These are phyloP conservation scores for Ustilago bromivora DNA, from an alignment of 1,284 basidiomycete genomes.

Conservation along the genomic window DNA sequence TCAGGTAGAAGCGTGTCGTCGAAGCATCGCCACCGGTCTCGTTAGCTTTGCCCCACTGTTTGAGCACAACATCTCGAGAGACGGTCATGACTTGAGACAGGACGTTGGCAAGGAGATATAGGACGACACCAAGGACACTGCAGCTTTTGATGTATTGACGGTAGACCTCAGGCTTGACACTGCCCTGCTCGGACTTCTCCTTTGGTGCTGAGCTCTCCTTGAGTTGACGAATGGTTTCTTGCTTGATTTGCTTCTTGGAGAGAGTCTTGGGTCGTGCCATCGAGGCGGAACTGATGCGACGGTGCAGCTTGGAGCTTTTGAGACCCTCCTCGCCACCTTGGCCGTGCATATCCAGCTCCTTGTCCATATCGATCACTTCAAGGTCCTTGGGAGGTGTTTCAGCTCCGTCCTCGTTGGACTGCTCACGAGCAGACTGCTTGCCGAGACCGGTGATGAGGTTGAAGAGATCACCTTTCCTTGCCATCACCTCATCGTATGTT, in stretches of 20 bases:
- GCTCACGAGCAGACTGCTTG: constrained; percentile 56
- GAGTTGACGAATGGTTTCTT: constrained; percentile 64
- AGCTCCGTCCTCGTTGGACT: constrained; percentile 35
- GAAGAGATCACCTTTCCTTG: constrained; percentile 74
- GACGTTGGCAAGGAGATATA: constrained; percentile 61
- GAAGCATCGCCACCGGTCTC: constrained; percentile 35
- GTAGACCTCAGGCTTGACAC: constrained; percentile 65
- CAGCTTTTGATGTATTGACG: constrained; percentile 62
- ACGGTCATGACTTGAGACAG: constrained; percentile 62
- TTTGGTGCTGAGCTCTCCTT: constrained; percentile 62
- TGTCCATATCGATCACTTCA: constrained; percentile 49
- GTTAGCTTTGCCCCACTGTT: constrained; percentile 67
- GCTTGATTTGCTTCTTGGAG: constrained; percentile 58
- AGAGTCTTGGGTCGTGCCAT: constrained; percentile 60
- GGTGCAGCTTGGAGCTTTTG: constrained; percentile 53
- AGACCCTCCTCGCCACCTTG: constrained; percentile 51
- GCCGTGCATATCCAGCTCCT: constrained; percentile 47
- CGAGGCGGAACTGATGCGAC: constrained; percentile 55
- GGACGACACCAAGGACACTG: constrained; percentile 50
- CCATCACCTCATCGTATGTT: constrained; percentile 76
- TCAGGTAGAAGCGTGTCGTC: constrained; percentile 61
- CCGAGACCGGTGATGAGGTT: constrained; percentile 72
- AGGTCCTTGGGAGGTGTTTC: constrained; percentile 40
- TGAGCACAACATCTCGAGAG: constrained; percentile 65
- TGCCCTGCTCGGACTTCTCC: constrained; percentile 63